phyloP scores from a whole-genome alignment of 2,329 filamentous ascomycete species.

The Calonectria fujianensis region DNA sequence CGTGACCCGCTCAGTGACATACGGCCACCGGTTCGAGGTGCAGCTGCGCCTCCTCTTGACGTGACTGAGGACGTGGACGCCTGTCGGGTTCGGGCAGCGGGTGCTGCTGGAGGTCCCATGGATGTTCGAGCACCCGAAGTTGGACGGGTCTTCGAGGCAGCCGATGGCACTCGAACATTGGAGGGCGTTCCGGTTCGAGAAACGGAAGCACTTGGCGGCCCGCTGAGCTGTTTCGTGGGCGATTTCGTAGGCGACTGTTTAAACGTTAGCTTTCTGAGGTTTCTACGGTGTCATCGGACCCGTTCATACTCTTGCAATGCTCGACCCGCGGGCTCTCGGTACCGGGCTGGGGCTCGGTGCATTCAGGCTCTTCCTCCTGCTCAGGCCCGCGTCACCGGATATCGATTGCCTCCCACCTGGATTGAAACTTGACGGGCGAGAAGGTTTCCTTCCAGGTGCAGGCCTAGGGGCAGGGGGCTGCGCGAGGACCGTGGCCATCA shows the following conservation, averaged over 20 bases:
- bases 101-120: conserved; percentile 79
- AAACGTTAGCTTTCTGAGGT: conserved; percentile 46
- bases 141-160: conserved; percentile 71
- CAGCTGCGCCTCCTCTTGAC: conserved; percentile 57
- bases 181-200: conserved; percentile 81
- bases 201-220: conserved; percentile 73
- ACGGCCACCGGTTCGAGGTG: conserved; percentile 65
- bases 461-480: conserved; percentile 65
- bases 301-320: conserved; percentile 72
- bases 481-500: conserved; percentile 77
- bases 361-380: conserved; percentile 81
- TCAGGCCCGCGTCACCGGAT: conserved; percentile 71
- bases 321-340: conserved; percentile 74
- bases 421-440: conserved; percentile 71
- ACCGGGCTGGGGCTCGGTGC: conserved; percentile 83
- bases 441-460: conserved; percentile 61
- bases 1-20: conserved; percentile 62
- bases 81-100: conserved; percentile 66
- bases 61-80: conserved; percentile 65
- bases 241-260: conserved; percentile 84
- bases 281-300: background rate
- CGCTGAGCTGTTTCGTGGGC: conserved; percentile 82
- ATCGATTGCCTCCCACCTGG: conserved; percentile 63
- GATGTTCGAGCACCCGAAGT: conserved; percentile 76
- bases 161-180: conserved; percentile 68